phyloP scores from a whole-genome alignment of 352 stramenopile genomes.

The Pythium myriotylum region DNA sequence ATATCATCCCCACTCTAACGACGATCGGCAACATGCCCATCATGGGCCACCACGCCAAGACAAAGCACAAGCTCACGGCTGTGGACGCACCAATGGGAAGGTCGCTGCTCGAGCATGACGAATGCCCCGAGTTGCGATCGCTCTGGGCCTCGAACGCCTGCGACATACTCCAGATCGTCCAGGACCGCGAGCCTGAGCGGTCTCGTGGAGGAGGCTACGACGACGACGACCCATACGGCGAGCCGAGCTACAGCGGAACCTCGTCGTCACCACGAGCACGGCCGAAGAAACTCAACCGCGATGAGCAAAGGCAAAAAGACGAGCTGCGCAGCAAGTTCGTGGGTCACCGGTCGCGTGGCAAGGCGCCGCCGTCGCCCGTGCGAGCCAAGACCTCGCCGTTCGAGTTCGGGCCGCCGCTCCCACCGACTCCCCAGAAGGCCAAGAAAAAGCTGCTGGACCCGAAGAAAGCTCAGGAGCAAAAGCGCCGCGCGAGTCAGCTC shows the following conservation, averaged over 20 bases:
- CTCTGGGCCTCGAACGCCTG: constrained; percentile 66
- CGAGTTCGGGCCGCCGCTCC: constrained; percentile 48
- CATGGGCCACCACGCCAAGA: constrained; percentile 40
- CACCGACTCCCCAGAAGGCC: constrained; percentile 34
- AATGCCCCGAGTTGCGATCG: constrained; percentile 34
- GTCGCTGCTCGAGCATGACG: constrained; percentile 50
- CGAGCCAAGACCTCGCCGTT: constrained; percentile 56
- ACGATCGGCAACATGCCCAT: constrained; percentile 62
- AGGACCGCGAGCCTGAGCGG: constrained; percentile 37
- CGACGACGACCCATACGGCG: constrained; percentile 23
- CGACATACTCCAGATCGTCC: constrained; percentile 50
- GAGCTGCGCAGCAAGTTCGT: constrained; percentile 66
- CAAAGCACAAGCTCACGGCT: constrained; percentile 49
- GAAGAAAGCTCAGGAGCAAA: constrained; percentile 49
- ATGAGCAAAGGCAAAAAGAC: constrained; percentile 69
- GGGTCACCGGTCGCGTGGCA: constrained; percentile 57
- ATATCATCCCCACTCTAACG: constrained; percentile 66
- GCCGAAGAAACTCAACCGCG: constrained; percentile 45
- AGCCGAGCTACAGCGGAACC: background rate
- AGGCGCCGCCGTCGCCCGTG: constrained; percentile 54
- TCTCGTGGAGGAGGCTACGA: constrained; percentile 19
- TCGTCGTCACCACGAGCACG: constrained; percentile 11
- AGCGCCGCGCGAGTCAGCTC: constrained; percentile 56
- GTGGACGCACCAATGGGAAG: constrained; percentile 26
- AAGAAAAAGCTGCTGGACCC: constrained; percentile 42